phyloP scores from a whole-genome alignment of 176 grass and related monocot genomes.

The Cenchrus purpureus region DNA sequence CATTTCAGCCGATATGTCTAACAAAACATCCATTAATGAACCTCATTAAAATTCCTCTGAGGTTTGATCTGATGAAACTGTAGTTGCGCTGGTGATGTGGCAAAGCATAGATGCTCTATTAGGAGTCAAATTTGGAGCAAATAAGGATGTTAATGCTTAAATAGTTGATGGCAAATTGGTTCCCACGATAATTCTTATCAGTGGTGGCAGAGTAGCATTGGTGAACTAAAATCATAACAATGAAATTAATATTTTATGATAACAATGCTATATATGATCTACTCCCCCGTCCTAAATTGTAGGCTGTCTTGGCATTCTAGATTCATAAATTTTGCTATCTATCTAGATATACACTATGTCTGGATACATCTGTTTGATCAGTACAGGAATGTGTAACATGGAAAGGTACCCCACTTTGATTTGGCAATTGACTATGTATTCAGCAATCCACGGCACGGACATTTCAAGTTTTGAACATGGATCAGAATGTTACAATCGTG shows the following conservation, averaged over 20 bases:
- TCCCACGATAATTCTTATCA: background rate
- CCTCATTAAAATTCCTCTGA: background rate
- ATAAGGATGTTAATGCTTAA: background rate
- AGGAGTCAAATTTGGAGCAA: background rate
- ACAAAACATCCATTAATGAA: background rate
- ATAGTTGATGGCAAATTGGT: background rate
- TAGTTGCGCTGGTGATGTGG: background rate
- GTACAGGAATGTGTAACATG: background rate
- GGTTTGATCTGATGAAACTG: background rate
- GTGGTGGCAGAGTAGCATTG: background rate
- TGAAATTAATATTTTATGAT: background rate
- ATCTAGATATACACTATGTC: background rate
- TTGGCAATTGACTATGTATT: background rate
- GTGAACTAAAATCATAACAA: background rate
- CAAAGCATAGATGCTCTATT: constrained; percentile 2
- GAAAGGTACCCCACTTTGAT: background rate
- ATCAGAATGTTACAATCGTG: background rate
- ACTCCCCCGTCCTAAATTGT: too few relatives aligned
- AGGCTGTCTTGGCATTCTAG: too few relatives aligned
- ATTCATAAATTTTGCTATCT: too few relatives aligned
- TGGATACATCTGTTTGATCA: background rate
- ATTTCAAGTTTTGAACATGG: background rate
- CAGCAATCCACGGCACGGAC: background rate
- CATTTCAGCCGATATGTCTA: background rate
- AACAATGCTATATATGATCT: background rate